Conservation (phyloP, 2,329 filamentous ascomycete genomes). For the Trichoderma pleuroti region DNA sequence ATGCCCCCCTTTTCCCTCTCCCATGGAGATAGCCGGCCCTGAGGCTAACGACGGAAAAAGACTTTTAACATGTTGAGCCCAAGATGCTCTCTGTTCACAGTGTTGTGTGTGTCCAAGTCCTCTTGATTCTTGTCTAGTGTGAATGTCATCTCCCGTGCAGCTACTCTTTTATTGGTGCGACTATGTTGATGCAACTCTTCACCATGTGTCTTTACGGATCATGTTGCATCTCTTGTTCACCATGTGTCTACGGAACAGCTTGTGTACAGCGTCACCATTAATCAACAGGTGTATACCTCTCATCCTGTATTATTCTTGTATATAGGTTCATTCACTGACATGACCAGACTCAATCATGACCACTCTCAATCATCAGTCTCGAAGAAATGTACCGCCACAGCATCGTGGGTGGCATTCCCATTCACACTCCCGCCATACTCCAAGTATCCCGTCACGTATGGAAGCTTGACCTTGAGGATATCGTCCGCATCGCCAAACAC, state of each 20-base stretch:
- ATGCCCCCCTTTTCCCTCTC: conserved; percentile 25
- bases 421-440: conserved; percentile 44
- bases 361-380: neutral
- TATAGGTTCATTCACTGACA: neutral
- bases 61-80: conserved; percentile 26
- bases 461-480: conserved; percentile 25
- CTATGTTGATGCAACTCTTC: neutral
- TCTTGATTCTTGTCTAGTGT: neutral
- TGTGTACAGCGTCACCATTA: neutral
- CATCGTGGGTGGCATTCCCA: conserved; percentile 33
- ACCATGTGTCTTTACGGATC: neutral
- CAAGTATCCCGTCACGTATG: conserved; percentile 40
- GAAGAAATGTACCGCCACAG: conserved; percentile 19
- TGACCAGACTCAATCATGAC: neutral
- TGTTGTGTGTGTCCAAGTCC: neutral
- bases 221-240: neutral
- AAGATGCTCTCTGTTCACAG: conserved; percentile 15
- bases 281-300: neutral
- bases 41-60: conserved; percentile 37
- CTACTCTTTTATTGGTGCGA: neutral
- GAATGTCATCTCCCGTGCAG: neutral
- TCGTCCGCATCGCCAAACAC: conserved; percentile 27
- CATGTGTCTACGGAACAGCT: neutral
- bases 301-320: neutral
- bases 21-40: conserved; percentile 36